Conservation (phyloP, 768 basidiomycete species). For the Amanita brunnescens region DNA sequence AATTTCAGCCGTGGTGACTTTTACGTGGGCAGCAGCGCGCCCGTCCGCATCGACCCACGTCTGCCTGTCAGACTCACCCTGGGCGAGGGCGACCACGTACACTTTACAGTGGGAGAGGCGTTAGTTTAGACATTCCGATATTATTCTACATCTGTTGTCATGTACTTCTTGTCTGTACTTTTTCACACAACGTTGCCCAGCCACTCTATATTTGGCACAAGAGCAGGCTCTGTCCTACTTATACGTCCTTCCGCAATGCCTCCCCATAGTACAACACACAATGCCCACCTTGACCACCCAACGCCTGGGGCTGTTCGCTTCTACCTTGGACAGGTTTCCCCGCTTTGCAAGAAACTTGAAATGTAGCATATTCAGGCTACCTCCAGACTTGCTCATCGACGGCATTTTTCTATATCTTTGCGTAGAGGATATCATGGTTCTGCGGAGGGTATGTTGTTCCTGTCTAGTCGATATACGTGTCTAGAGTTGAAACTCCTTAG, state of each 20-base stretch:
- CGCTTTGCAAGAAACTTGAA: constrained; percentile 11
- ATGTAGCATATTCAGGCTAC: constrained; percentile 23
- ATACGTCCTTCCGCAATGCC: neutral
- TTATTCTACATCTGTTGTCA: constrained; percentile 2
- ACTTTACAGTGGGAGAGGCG: constrained; percentile 44
- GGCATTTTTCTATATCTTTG: constrained; percentile 31
- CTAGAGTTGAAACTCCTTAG: constrained; percentile 21
- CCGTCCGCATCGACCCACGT: constrained; percentile 76
- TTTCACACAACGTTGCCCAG: constrained; percentile 1
- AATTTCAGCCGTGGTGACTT: constrained; percentile 79
- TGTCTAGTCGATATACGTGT: neutral
- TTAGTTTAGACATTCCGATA: constrained; percentile 21
- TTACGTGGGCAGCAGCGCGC: constrained; percentile 72
- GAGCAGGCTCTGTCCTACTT: neutral
- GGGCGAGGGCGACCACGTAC: constrained; percentile 77
- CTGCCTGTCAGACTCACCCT: constrained; percentile 72
- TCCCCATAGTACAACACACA: too few species aligned
- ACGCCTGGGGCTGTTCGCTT: neutral
- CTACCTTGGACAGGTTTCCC: constrained; percentile 14
- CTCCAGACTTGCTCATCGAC: constrained; percentile 35
- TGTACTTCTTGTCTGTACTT: constrained; percentile 4
- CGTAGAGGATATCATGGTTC: constrained; percentile 38
- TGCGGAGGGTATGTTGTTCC: constrained; percentile 31
- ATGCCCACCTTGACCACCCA: neutral
- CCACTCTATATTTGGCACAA: neutral